These are phyloP conservation scores for Dalbergia cochinchinensis DNA, from an alignment of 306 rosid species.

Conservation along the genomic window DNA sequence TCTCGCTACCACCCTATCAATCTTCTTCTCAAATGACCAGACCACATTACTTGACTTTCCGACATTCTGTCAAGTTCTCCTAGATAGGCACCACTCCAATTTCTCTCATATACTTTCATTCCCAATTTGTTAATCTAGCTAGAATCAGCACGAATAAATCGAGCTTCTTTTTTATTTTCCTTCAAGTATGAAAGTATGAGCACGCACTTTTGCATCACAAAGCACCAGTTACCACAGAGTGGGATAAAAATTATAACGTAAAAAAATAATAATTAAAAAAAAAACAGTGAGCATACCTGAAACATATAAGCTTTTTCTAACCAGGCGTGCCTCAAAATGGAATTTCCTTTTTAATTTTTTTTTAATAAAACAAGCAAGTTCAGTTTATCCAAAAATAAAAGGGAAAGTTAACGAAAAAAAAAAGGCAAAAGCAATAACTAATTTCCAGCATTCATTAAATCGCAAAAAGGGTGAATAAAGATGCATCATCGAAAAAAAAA, in stretches of 20 bases:
- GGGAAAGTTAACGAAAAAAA: background rate
- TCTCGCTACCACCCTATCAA: too few species aligned
- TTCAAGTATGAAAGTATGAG: background rate
- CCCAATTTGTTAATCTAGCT: background rate
- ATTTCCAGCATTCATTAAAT: slow-evolving; percentile 28
- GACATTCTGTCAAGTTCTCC: too few species aligned
- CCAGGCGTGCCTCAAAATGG: background rate
- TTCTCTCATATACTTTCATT: too few species aligned
- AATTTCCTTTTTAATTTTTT: too few species aligned
- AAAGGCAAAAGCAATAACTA: slow-evolving; percentile 13
- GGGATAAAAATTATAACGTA: background rate
- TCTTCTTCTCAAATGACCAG: too few species aligned
- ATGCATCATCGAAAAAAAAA: background rate
- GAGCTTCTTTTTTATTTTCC: background rate
- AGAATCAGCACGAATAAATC: background rate
- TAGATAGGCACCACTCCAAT: too few species aligned
- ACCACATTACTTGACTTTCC: too few species aligned
- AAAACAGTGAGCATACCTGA: background rate
- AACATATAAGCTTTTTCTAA: background rate
- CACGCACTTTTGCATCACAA: background rate
- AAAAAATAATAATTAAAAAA: background rate
- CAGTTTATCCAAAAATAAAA: slow-evolving; percentile 12
- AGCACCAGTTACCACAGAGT: slow-evolving; percentile 6
- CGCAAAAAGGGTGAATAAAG: background rate
- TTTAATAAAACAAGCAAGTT: background rate